phyloP scores from a whole-genome alignment of 495 filamentous ascomycete species.

The Letharia lupina region DNA sequence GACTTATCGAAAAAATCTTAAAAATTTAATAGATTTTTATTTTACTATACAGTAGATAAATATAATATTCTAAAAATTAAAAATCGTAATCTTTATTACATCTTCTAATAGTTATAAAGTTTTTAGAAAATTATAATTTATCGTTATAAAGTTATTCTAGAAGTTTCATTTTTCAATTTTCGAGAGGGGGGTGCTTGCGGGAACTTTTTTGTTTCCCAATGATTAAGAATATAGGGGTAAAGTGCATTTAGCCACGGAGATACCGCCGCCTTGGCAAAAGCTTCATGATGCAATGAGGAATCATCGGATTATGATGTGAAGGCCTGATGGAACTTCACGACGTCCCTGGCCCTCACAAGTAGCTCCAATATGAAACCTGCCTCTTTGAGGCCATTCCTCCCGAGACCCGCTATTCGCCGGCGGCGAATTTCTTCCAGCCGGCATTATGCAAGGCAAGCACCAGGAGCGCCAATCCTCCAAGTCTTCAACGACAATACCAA shows the following conservation, averaged over 20 bases:
- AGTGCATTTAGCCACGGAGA: neutral
- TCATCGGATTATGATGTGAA: neutral
- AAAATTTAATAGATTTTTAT: too few species aligned
- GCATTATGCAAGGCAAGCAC: conserved; percentile 64
- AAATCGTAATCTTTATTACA: too few species aligned
- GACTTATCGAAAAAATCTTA: too few species aligned
- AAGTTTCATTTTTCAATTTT: too few species aligned
- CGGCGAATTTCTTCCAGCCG: neutral
- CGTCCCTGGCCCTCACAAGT: neutral
- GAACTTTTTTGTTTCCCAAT: too few species aligned
- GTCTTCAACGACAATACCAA: conserved; percentile 88
- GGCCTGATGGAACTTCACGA: neutral
- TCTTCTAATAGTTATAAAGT: too few species aligned
- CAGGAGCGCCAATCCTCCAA: conserved; percentile 67
- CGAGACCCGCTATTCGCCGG: conserved; percentile 21
- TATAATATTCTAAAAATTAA: too few species aligned
- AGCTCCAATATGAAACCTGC: conserved; percentile 22
- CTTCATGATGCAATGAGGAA: conserved; percentile 5
- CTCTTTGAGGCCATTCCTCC: conserved; percentile 23
- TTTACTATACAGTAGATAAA: too few species aligned
- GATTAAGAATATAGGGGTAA: too few species aligned
- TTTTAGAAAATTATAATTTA: too few species aligned
- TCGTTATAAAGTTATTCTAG: too few species aligned
- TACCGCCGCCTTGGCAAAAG: neutral
- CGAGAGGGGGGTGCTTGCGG: too few species aligned